These are phyloP conservation scores for Coemansia sp. DNA, from an alignment of 192 early-diverging fungal genomes.

Conservation along the genomic window DNA sequence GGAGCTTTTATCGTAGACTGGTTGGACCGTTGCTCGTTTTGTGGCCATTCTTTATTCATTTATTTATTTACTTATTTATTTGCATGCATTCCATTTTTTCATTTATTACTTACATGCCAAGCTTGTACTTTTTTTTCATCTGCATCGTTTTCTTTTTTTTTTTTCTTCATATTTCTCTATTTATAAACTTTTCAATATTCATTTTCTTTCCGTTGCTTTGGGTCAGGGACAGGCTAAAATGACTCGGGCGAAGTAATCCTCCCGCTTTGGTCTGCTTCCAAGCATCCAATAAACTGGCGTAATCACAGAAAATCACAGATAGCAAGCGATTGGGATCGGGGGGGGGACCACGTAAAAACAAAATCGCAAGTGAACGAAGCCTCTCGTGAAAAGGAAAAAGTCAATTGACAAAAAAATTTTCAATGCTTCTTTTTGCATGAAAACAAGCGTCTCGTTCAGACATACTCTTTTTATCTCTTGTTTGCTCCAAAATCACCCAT, in stretches of 20 bases:
- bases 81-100: neutral
- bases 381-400: neutral
- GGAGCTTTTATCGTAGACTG: neutral
- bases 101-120: neutral
- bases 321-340: neutral
- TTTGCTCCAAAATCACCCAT: neutral
- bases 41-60: neutral
- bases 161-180: neutral
- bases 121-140: neutral
- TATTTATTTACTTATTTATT: slow-evolving; percentile 8
- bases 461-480: neutral
- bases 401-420: neutral
- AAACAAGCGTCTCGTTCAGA: neutral
- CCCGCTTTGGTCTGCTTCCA: too few species aligned
- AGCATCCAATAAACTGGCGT: neutral
- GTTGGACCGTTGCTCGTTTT: neutral
- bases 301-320: neutral
- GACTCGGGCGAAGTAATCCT: too few species aligned
- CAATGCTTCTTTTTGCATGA: neutral
- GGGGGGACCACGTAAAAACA: too few species aligned
- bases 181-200: slow-evolving; percentile 1
- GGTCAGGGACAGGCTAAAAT: too few species aligned
- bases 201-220: neutral
- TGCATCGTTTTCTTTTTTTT: neutral
- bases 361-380: too few species aligned